These are phyloP conservation scores for Mycena leptocephala DNA, from an alignment of 768 basidiomycete species.

Conservation along the genomic window DNA sequence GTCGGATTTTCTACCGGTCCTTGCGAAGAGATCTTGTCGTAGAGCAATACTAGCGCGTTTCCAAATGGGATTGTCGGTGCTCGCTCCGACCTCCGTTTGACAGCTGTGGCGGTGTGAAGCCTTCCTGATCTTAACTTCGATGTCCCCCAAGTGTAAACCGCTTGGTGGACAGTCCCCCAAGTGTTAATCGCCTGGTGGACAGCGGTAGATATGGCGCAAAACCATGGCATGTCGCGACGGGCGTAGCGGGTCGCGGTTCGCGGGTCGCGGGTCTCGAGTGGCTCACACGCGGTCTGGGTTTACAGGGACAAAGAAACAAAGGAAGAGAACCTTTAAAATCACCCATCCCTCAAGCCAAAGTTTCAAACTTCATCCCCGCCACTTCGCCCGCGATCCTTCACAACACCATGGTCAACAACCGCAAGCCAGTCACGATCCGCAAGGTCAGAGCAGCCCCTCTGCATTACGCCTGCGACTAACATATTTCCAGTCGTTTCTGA, in stretches of 20 bases:
- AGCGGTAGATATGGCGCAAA: neutral
- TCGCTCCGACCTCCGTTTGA: neutral
- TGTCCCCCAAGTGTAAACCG: too few species aligned
- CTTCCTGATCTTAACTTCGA: neutral
- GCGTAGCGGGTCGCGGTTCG: neutral
- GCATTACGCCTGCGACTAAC: neutral
- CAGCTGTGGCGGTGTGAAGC: neutral
- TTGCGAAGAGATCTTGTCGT: too few species aligned
- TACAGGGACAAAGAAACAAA: neutral
- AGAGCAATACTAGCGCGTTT: too few species aligned
- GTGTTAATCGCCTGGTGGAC: too few species aligned
- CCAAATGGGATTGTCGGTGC: too few species aligned
- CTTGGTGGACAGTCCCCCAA: too few species aligned
- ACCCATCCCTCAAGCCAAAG: neutral
- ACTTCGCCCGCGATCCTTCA: neutral
- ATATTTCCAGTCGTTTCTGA: neutral
- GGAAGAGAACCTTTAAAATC: neutral
- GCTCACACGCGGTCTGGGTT: neutral
- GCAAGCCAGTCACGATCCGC: neutral
- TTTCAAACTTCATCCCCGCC: neutral
- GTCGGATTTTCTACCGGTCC: too few species aligned
- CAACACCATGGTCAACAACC: conserved; percentile 4
- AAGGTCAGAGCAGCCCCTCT: neutral
- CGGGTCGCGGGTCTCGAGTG: too few species aligned
- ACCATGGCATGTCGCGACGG: neutral